Evolutionary conservation across 2,329 filamentous ascomycete species (phyloP).

Genomic region (Aspergillus sp.): DNA sequence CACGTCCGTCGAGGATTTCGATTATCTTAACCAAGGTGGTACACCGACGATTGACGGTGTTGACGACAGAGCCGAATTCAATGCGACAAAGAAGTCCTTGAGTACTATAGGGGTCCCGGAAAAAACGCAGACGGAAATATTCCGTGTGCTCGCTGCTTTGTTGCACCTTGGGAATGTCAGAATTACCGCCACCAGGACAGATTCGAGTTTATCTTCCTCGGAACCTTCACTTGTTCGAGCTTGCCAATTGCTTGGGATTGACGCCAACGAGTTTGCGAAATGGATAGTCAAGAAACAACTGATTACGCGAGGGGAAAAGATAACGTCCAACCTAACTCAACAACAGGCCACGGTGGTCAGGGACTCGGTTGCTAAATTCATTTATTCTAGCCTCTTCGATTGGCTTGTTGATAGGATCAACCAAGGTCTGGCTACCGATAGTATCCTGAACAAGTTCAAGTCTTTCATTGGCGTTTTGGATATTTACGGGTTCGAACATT

Average conservation of each 20-base stretch:
- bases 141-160: slow-evolving; percentile 84
- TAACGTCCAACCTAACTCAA: slow-evolving; percentile 90
- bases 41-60: slow-evolving; percentile 89
- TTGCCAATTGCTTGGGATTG: slow-evolving; percentile 82
- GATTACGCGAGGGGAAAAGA: slow-evolving; percentile 94
- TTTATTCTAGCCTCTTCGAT: slow-evolving; percentile 97
- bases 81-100: slow-evolving; percentile 82
- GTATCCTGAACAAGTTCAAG: slow-evolving; percentile 76
- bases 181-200: slow-evolving; percentile 85
- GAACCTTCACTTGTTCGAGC: slow-evolving; percentile 83
- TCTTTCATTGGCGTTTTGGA: slow-evolving; percentile 98
- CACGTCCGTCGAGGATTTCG: slow-evolving; percentile 82
- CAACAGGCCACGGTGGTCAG: slow-evolving; percentile 92
- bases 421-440: slow-evolving; percentile 80
- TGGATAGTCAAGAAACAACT: slow-evolving; percentile 99
- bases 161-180: slow-evolving; percentile 96
- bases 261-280: slow-evolving; percentile 82
- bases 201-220: slow-evolving; percentile 76
- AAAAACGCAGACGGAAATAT: slow-evolving; percentile 78
- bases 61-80: slow-evolving; percentile 92
- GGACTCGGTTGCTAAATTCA: slow-evolving; percentile 97
- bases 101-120: slow-evolving; percentile 80
- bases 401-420: slow-evolving; percentile 99
- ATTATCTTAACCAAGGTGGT: slow-evolving; percentile 94
- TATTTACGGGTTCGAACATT: slow-evolving; percentile 99